A percentile compares a stretch with the other conserved stretches of the same genome.
Evolutionary conservation across 163 green algal genomes (phyloP).

Genomic region (Volvox carteri): DNA sequence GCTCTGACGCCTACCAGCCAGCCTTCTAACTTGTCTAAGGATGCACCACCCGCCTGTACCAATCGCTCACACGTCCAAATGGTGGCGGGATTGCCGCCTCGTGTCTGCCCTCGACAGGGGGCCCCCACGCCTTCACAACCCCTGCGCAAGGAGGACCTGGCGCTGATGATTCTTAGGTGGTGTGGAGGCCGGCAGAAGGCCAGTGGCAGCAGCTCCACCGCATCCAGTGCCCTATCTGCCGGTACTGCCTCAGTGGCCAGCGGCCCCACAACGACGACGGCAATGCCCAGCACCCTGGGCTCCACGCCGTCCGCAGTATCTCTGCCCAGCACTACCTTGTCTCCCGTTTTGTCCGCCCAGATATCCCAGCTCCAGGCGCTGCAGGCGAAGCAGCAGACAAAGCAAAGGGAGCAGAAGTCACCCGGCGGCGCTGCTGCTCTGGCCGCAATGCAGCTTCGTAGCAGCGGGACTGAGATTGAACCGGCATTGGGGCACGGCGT

Average conservation of each 20-base stretch:
- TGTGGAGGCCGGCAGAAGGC: conserved; percentile 31
- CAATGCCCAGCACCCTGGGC: not conserved
- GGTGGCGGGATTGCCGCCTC: too few relatives aligned
- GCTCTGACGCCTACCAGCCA: too few relatives aligned
- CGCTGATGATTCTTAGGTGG: conserved; percentile 27
- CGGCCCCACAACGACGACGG: not conserved
- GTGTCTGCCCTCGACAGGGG: not conserved
- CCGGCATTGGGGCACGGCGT: not conserved
- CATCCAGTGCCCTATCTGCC: not conserved
- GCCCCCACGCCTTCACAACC: conserved; percentile 20
- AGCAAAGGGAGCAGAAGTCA: not conserved
- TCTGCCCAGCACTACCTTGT: not conserved
- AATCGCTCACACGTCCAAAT: too few relatives aligned
- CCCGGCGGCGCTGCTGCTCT: not conserved
- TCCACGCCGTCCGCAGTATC: not conserved
- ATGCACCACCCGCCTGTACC: too few relatives aligned
- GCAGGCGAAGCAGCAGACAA: conserved; percentile 36
- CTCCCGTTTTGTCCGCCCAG: not conserved
- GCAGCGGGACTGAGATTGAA: conserved; percentile 7
- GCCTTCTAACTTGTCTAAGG: too few relatives aligned
- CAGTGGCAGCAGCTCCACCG: conserved; percentile 20
- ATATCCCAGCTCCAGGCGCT: conserved; percentile 33
- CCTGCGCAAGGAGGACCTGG: conserved; percentile 49
- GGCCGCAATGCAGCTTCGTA: not conserved
- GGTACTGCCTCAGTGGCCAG: not conserved